These are phyloP conservation scores for Achaetomiella virescens DNA, from an alignment of 495 filamentous ascomycete genomes.

Conservation along the genomic window DNA sequence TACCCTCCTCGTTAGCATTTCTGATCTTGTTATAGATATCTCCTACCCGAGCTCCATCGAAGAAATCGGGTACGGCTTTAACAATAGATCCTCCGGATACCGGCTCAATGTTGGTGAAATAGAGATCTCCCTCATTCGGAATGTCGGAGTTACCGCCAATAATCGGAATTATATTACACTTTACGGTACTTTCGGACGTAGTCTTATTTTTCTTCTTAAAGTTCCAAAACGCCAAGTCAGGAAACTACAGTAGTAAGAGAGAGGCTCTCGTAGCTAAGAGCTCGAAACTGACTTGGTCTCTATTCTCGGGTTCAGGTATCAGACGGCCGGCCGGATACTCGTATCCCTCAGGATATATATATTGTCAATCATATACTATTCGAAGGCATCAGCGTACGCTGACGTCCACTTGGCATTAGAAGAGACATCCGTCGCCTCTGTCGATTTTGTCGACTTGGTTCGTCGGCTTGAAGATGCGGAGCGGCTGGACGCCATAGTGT, in stretches of 20 bases:
- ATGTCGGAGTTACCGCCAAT: slow-evolving; percentile 9
- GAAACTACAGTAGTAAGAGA: slow-evolving; percentile 11
- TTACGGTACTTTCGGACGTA: neutral
- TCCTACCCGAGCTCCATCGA: slow-evolving; percentile 28
- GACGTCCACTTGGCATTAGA: slow-evolving; percentile 5
- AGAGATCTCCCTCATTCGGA: slow-evolving; percentile 2
- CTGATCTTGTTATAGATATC: no score
- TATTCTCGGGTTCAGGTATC: neutral
- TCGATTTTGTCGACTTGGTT: slow-evolving; percentile 10
- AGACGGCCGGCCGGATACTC: neutral
- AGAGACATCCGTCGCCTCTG: neutral
- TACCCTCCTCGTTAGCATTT: no score
- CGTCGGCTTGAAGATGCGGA: slow-evolving; percentile 9
- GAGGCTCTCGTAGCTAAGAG: slow-evolving; percentile 1
- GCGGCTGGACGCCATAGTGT: slow-evolving; percentile 7
- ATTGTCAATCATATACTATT: slow-evolving; percentile 32
- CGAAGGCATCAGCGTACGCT: slow-evolving; percentile 29
- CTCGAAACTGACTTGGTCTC: neutral
- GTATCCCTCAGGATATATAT: slow-evolving; percentile 21
- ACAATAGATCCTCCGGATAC: slow-evolving; percentile 4
- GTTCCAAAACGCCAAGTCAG: neutral
- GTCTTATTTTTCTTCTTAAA: neutral
- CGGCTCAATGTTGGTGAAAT: slow-evolving; percentile 15
- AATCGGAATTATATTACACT: slow-evolving; percentile 12
- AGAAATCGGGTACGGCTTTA: slow-evolving; percentile 27